Conservation (phyloP, 148 eudicot species). For the Spergularia bocconei region DNA sequence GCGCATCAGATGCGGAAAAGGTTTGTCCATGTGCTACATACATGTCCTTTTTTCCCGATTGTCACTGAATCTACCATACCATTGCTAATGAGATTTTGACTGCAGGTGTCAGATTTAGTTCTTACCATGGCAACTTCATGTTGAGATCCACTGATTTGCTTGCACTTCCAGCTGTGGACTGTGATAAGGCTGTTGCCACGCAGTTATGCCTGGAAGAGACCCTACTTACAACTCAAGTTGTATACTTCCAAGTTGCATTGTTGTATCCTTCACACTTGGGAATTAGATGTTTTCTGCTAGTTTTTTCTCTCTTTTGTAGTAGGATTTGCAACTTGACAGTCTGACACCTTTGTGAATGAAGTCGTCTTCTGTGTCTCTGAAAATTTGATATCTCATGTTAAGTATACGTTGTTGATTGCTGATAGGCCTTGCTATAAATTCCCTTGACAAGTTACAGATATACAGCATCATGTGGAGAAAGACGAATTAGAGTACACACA, state of each 20-base stretch:
- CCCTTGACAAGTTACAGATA: slow-evolving; percentile 65
- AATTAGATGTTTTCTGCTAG: slow-evolving; percentile 3
- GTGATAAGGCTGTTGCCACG: slow-evolving; percentile 92
- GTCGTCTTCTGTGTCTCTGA: neutral
- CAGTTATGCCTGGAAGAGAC: slow-evolving; percentile 92
- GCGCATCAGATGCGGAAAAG: slow-evolving; percentile 99
- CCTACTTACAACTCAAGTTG: slow-evolving; percentile 61
- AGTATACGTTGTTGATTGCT: neutral
- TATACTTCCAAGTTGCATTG: slow-evolving; percentile 95
- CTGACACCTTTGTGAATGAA: neutral
- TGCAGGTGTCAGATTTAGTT: slow-evolving; percentile 81
- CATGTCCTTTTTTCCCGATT: neutral
- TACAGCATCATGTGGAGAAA: slow-evolving; percentile 98
- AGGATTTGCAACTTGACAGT: neutral
- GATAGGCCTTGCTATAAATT: slow-evolving; percentile 1
- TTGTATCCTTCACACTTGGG: slow-evolving; percentile 67
- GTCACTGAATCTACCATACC: neutral
- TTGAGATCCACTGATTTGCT: slow-evolving; percentile 90
- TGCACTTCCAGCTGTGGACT: slow-evolving; percentile 98
- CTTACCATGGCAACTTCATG: slow-evolving; percentile 99
- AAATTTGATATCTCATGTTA: neutral
- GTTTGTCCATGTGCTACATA: slow-evolving; percentile 28
- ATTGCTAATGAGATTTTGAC: neutral
- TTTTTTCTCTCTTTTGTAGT: neutral
- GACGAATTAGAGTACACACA: slow-evolving; percentile 97